These are phyloP conservation scores for Podospora comata DNA, from an alignment of 495 filamentous ascomycete species.

Conservation along the genomic window DNA sequence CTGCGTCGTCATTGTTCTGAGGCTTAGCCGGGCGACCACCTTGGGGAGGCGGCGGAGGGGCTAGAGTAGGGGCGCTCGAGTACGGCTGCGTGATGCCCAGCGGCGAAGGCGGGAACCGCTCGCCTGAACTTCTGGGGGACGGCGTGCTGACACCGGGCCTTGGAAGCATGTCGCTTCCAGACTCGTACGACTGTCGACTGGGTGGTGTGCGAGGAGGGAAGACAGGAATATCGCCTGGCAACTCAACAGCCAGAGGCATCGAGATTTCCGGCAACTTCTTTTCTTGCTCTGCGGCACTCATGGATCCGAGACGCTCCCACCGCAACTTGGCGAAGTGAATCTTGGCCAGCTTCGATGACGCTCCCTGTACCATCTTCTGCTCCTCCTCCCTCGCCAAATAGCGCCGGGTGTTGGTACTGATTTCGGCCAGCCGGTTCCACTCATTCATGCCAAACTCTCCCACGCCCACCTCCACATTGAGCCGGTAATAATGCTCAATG, in stretches of 20 bases:
- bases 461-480: conserved; percentile 95
- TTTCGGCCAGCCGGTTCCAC: conserved; percentile 88
- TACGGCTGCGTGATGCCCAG: conserved; percentile 32
- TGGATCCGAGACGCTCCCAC: conserved; percentile 33
- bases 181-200: conserved; percentile 48
- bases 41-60: conserved; percentile 33
- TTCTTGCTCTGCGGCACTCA: conserved; percentile 30
- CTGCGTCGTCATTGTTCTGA: conserved; percentile 36
- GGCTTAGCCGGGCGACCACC: conserved; percentile 27
- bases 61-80: conserved; percentile 36
- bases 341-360: conserved; percentile 78
- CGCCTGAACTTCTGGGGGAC: conserved; percentile 45
- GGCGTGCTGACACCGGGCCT: conserved; percentile 36
- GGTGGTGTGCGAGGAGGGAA: conserved; percentile 35
- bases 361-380: conserved; percentile 67
- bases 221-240: conserved; percentile 45
- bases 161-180: conserved; percentile 41
- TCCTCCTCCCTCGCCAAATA: conserved; percentile 76
- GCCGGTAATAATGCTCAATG: conserved; percentile 90
- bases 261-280: conserved; percentile 36
- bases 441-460: conserved; percentile 99
- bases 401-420: conserved; percentile 81
- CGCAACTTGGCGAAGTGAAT: conserved; percentile 65
- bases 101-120: conserved; percentile 37
- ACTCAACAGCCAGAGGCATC: conserved; percentile 44